A percentile compares a stretch with the other conserved stretches of the same genome.
phyloP scores from a whole-genome alignment of 805 yeast species.

The Candida glaebosa region DNA sequence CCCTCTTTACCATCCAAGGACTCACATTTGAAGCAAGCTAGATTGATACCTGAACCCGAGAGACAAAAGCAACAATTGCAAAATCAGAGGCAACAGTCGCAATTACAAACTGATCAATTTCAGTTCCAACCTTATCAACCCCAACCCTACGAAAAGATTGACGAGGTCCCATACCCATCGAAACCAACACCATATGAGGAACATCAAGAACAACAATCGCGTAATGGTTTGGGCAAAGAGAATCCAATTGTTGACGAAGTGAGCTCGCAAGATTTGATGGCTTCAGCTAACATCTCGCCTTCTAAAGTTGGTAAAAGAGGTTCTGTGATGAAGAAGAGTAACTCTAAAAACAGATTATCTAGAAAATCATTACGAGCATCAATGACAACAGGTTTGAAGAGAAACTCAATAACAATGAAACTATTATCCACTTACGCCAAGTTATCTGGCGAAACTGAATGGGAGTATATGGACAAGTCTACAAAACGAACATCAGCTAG shows the following conservation, averaged over 20 bases:
- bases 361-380: conserved; percentile 39
- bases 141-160: background rate
- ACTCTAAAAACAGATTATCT: conserved; percentile 27
- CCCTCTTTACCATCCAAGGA: conserved; percentile 39
- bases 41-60: background rate
- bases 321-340: conserved; percentile 23
- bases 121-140: conserved; percentile 6
- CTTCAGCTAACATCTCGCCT: conserved; percentile 26
- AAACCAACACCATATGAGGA: background rate
- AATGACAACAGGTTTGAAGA: conserved; percentile 45
- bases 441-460: conserved; percentile 58
- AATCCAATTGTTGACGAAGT: conserved; percentile 18
- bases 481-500: conserved; percentile 75
- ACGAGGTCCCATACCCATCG: background rate
- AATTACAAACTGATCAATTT: background rate
- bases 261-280: conserved; percentile 17
- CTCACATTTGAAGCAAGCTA: conserved; percentile 4
- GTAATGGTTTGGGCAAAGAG: conserved; percentile 5
- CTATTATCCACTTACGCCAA: conserved; percentile 71
- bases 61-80: conserved; percentile 2
- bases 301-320: conserved; percentile 21
- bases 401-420: conserved; percentile 71
- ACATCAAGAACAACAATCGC: conserved; percentile 5
- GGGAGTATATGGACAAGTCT: conserved; percentile 69
- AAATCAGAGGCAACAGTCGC: conserved; percentile 3